Evolutionary conservation across 2,329 filamentous ascomycete species (phyloP), one percentile per base, ranked within the genome.

Genomic region (Epichloe sibirici): DNA sequence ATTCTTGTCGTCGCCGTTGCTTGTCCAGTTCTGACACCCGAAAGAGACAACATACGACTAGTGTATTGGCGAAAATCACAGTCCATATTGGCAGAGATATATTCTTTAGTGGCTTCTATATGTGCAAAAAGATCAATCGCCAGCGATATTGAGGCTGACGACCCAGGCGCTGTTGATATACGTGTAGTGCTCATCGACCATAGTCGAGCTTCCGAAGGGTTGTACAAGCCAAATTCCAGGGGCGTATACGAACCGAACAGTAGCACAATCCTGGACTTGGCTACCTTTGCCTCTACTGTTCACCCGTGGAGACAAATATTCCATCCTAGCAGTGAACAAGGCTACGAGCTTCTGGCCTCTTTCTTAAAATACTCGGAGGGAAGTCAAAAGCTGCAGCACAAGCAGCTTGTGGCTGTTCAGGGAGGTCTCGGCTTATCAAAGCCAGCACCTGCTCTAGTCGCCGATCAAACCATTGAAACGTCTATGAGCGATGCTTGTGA

Each of bases 161-260:
- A 81, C 38, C 76, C 81, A 0, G 82, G 82, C 45, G 85, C 87
- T 25, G 78, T 95, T 15, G 89, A 96, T 67, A 76, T 81, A 1
- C 81, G 89, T 4, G 71, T 95, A 15, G 62, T 95, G 31, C 74
- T 94, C 35, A 69, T 95, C 40, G 81, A 90, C 56, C 79, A 86
- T 64, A 69, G 73, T 51, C 45, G 12, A 31, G 25, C 13, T 6
- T 51, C 65, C 59, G 12, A 63, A 60, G 2, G 62, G 63, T 60
- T 61, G 7, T 68, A 67, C 25, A 53, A 61, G 1, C 55, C 58
- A 1, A 68, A 71, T 38, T 63, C 61, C 23, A 65, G 66, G 3
- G 66, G 69, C 1, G 64, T 60, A 3, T 70, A 71, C 51, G 68
- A 71, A 48, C 57, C 65, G 7, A 77, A 75, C 54, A 73, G 69